Evolutionary conservation across 306 rosid species (phyloP), one percentile per base, ranked within the genome.

Genomic region (Glycine tomentella): DNA sequence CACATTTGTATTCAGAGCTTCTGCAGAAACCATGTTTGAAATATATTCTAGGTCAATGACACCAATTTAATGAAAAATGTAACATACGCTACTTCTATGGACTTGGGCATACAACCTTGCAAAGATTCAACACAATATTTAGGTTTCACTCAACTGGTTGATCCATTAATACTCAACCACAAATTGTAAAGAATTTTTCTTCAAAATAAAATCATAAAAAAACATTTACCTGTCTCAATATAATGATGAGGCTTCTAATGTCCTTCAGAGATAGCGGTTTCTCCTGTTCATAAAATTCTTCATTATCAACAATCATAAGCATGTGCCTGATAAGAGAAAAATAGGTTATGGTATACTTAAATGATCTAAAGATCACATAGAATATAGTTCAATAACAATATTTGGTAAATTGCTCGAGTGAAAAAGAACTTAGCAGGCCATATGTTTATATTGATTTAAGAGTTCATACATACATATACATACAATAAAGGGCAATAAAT

Each of bases 281-380:
- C 86, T 89, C 97, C 80, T 89, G 96, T 76, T 93, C 97, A 84
- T 93, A 93, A 82, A 91, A 93, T 82, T 93, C 97, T 83, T 93
- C 97, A 69, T 93, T 93, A 83, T 91, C 92, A 63, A 93, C 91
- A 78, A 93, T 88, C 74, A 80, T 89, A 65, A 93, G 92, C 97
- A 93, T 93, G 69, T 93, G 90, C 91, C 97, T 93, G 86, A 81
- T 79, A 74, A 83, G 33, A 79, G 72, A 72, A 83, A 74, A 80
- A 64, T 42, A 44, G 79, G 25, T 44, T 42, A 59, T 6, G 44
- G 57, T 42, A 17, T 57, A 74, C 76, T 55, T 55, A 55, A n/a
- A 11, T 63, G 48, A 34, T 63, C 16, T 13, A 34, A 63, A 63
- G 10, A 63, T 13, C 69, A 63, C 46, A 63, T 59, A 25, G 20